These are phyloP conservation scores for Datura wrightii DNA, from an alignment of 257 asterid genomes.

Conservation along the genomic window DNA sequence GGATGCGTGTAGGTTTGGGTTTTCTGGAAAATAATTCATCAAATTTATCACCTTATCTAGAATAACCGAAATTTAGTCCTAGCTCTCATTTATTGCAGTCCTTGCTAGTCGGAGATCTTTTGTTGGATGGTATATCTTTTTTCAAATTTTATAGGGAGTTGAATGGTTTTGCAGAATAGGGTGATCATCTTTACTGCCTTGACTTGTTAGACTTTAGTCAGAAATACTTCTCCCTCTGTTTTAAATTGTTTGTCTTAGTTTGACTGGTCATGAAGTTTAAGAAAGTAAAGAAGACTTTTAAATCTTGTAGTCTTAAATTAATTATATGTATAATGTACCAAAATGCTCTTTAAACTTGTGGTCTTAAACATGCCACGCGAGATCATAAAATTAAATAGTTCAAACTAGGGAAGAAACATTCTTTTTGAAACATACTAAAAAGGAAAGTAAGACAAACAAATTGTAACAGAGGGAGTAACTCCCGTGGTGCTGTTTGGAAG, in stretches of 20 bases:
- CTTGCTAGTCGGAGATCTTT: background rate
- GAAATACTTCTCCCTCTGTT: background rate
- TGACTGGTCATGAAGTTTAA: too few relatives aligned
- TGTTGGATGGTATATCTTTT: background rate
- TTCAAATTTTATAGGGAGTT: background rate
- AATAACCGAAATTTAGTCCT: background rate
- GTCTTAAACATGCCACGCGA: too few relatives aligned
- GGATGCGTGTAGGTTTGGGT: background rate
- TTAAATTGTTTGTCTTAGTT: too few relatives aligned
- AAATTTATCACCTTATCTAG: background rate
- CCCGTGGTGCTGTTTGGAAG: background rate
- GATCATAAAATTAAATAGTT: too few relatives aligned
- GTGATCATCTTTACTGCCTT: constrained; percentile 14
- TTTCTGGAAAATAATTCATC: constrained; percentile 8
- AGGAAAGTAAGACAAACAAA: too few relatives aligned
- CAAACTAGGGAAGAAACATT: too few relatives aligned
- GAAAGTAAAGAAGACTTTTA: too few relatives aligned
- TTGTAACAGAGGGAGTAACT: background rate
- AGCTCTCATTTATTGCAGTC: background rate
- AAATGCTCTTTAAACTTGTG: too few relatives aligned
- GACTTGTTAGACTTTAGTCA: constrained; percentile 24
- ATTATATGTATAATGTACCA: too few relatives aligned
- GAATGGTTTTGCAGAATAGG: background rate
- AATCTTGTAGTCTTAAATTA: too few relatives aligned
- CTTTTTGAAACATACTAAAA: too few relatives aligned